A percentile compares a stretch with the other conserved stretches of the same genome.
Conservation (phyloP, 495 filamentous ascomycete species). For the Amorphotheca resinae region DNA sequence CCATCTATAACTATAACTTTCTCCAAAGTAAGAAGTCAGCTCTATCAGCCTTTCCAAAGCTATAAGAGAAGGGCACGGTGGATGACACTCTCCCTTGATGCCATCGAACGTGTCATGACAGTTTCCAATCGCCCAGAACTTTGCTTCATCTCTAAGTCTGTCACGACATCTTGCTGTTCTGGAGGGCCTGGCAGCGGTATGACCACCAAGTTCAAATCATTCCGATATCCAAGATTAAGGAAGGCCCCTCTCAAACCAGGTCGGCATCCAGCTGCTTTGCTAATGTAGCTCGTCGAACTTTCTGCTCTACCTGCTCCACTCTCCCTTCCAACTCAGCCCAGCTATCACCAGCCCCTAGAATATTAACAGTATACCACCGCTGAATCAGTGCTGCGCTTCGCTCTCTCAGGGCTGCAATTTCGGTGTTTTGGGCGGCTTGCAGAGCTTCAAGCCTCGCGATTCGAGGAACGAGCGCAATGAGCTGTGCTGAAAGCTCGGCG, state of each 20-base stretch:
- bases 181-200: too few species aligned
- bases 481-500: slow-evolving; percentile 46
- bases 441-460: slow-evolving; percentile 51
- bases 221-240: too few species aligned
- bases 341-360: slow-evolving; percentile 54
- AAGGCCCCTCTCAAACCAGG: slow-evolving; percentile 6
- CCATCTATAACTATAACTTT: too few species aligned
- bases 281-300: slow-evolving; percentile 37
- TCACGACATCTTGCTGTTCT: too few species aligned
- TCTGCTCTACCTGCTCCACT: slow-evolving; percentile 52
- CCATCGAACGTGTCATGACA: too few species aligned
- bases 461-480: slow-evolving; percentile 59
- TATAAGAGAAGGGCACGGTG: too few species aligned
- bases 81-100: too few species aligned
- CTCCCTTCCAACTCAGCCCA: slow-evolving; percentile 66
- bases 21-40: too few species aligned
- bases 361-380: slow-evolving; percentile 65
- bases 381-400: slow-evolving; percentile 61
- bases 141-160: too few species aligned
- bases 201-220: too few species aligned
- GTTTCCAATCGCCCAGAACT: too few species aligned
- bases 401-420: slow-evolving; percentile 59
- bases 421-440: slow-evolving; percentile 58
- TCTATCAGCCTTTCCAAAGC: too few species aligned
- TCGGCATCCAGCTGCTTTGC: slow-evolving; percentile 11